Evolutionary conservation across 2,329 filamentous ascomycete species (phyloP).

Genomic region (Exophiala oligosperma): DNA sequence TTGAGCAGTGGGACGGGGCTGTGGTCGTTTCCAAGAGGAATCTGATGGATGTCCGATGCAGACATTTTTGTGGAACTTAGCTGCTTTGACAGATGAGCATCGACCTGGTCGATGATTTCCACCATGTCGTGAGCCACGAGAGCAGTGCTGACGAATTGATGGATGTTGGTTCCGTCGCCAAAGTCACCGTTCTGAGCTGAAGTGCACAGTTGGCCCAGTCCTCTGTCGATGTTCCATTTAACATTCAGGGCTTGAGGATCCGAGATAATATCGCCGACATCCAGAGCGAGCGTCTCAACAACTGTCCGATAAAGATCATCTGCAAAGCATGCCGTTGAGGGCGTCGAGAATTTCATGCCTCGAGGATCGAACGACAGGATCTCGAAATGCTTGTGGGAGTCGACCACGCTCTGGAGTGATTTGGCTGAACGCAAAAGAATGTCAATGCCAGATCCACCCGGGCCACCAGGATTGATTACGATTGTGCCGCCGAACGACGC

Average conservation of each 20-base stretch:
- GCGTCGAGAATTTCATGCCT: conserved; percentile 39
- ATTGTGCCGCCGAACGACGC: conserved; percentile 48
- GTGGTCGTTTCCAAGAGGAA: neutral
- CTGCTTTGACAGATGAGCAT: conserved; percentile 21
- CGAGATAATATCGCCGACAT: conserved; percentile 20
- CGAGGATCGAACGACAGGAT: conserved; percentile 46
- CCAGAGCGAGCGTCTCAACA: conserved; percentile 7
- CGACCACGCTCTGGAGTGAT: conserved; percentile 31
- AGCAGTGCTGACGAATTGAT: conserved; percentile 34
- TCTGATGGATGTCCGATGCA: conserved; percentile 1
- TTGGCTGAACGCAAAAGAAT: conserved; percentile 27
- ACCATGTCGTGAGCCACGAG: conserved; percentile 41
- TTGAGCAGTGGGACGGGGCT: conserved; percentile 35
- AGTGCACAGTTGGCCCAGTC: conserved; percentile 22
- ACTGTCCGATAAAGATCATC: conserved; percentile 11
- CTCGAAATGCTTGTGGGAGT: conserved; percentile 44
- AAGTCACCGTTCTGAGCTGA: conserved; percentile 25
- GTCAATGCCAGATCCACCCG: conserved; percentile 39
- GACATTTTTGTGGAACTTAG: neutral
- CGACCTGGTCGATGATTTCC: conserved; percentile 34
- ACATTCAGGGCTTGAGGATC: conserved; percentile 18
- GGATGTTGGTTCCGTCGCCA: conserved; percentile 31
- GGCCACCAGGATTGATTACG: conserved; percentile 49
- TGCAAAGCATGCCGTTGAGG: conserved; percentile 31
- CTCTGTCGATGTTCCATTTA: conserved; percentile 25